Evolutionary conservation across 331 rosid species (phyloP).

Genomic region (Pyracantha coccinea): DNA sequence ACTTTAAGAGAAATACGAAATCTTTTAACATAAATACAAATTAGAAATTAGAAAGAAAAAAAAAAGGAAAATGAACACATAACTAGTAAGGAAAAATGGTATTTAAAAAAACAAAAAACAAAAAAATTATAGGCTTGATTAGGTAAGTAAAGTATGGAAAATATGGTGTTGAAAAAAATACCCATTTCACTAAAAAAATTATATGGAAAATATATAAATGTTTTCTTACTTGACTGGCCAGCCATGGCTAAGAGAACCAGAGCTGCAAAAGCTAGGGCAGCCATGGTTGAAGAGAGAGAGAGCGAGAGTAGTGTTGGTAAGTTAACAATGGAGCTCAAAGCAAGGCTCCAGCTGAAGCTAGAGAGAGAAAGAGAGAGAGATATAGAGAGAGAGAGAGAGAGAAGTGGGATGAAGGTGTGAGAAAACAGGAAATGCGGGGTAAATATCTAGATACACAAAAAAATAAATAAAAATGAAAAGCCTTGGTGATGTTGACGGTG

Average conservation of each 20-base stretch:
- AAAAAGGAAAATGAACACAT: too few relatives aligned
- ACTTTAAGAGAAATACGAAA: not conserved
- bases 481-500: conserved; percentile 18
- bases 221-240: conserved; percentile 48
- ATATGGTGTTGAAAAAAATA: not conserved
- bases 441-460: conserved; percentile 10
- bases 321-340: conserved; percentile 1
- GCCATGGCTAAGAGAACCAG: conserved; percentile 57
- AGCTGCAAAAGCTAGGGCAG: conserved; percentile 29
- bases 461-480: not conserved
- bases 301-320: conserved; percentile 3
- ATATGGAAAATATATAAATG: not conserved
- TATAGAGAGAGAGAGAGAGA: not conserved
- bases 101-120: not conserved
- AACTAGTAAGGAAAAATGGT: not conserved
- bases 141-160: not conserved
- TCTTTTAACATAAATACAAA: not conserved
- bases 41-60: not conserved
- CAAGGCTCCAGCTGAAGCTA: not conserved
- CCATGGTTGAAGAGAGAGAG: conserved; percentile 40
- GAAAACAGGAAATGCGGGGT: not conserved
- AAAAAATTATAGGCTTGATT: not conserved
- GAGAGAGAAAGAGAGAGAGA: not conserved
- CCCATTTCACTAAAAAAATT: not conserved
- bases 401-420: conserved; percentile 1